Evolutionary conservation across 2,329 filamentous ascomycete species (phyloP).

Genomic region (Tolypocladium cylindrosporum): DNA sequence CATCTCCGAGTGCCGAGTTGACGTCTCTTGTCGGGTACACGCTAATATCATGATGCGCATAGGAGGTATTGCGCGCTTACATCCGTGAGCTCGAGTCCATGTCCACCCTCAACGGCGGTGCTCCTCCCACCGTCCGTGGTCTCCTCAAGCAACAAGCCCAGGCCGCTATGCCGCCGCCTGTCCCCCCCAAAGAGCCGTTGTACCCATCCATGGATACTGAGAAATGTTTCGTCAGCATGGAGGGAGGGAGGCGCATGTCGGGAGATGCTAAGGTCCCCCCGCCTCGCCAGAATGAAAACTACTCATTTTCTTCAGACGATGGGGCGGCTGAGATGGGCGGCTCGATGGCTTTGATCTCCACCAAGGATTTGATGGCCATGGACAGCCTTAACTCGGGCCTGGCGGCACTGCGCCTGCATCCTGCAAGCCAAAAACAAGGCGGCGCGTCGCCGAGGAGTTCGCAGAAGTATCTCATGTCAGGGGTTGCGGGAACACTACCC

Average conservation of each 20-base stretch:
- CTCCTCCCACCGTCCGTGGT: conserved; percentile 40
- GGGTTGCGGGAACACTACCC: conserved; percentile 16
- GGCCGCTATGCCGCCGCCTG: conserved; percentile 8
- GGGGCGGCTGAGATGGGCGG: conserved; percentile 19
- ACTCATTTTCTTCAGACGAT: conserved; percentile 27
- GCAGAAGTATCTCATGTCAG: conserved; percentile 24
- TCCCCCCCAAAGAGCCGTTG: conserved; percentile 9
- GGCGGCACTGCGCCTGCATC: conserved; percentile 30
- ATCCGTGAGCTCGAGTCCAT: conserved; percentile 49
- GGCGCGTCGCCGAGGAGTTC: conserved; percentile 22
- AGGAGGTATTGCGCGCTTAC: conserved; percentile 52
- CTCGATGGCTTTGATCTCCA: conserved; percentile 41
- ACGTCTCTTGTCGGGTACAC: background rate
- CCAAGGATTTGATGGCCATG: conserved; percentile 40
- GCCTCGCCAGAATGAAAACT: conserved; percentile 16
- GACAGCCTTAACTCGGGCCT: conserved; percentile 31
- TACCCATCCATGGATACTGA: conserved; percentile 25
- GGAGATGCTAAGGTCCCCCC: conserved; percentile 20
- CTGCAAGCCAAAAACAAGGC: conserved; percentile 20
- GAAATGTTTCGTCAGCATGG: conserved; percentile 29
- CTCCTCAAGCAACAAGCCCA: conserved; percentile 36
- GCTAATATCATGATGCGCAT: background rate
- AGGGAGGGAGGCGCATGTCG: conserved; percentile 25
- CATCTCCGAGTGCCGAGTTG: background rate
- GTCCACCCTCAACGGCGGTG: conserved; percentile 29